phyloP scores from a whole-genome alignment of 768 basidiomycete species.

The Suillus decipiens region DNA sequence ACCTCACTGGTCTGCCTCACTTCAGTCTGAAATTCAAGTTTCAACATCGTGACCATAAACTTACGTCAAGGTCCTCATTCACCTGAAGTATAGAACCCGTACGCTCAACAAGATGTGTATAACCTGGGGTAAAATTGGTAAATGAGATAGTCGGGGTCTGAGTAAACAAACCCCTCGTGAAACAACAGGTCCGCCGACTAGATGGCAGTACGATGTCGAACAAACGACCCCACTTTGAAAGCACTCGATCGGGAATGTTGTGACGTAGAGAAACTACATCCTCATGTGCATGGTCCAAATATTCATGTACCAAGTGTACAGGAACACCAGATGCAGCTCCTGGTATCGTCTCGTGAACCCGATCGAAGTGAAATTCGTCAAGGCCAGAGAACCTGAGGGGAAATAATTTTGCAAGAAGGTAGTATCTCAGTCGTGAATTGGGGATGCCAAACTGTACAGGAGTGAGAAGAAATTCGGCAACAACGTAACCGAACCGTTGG shows the following conservation, averaged over 20 bases:
- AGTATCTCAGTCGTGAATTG: constrained; percentile 81
- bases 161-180: constrained; percentile 62
- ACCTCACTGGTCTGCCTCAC: constrained; percentile 55
- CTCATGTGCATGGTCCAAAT: constrained; percentile 16
- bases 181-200: constrained; percentile 68
- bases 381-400: constrained; percentile 40
- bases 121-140: constrained; percentile 45
- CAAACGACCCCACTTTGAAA: constrained; percentile 74
- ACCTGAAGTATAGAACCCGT: constrained; percentile 77
- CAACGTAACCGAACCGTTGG: constrained; percentile 53
- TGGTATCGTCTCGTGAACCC: constrained; percentile 57
- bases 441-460: constrained; percentile 81
- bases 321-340: constrained; percentile 15
- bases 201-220: constrained; percentile 80
- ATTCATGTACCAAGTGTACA: constrained; percentile 13
- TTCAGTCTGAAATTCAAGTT: not conserved
- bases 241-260: constrained; percentile 58
- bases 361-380: constrained; percentile 18
- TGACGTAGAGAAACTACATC: constrained; percentile 26
- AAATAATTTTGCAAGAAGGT: constrained; percentile 63
- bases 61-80: constrained; percentile 66
- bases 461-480: constrained; percentile 65
- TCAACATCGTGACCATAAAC: constrained; percentile 17
- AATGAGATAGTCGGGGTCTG: not conserved
- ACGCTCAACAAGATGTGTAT: constrained; percentile 75